Evolutionary conservation across 116 monocot genomes (phyloP).

Genomic region (Trichopus zeylanicus): DNA sequence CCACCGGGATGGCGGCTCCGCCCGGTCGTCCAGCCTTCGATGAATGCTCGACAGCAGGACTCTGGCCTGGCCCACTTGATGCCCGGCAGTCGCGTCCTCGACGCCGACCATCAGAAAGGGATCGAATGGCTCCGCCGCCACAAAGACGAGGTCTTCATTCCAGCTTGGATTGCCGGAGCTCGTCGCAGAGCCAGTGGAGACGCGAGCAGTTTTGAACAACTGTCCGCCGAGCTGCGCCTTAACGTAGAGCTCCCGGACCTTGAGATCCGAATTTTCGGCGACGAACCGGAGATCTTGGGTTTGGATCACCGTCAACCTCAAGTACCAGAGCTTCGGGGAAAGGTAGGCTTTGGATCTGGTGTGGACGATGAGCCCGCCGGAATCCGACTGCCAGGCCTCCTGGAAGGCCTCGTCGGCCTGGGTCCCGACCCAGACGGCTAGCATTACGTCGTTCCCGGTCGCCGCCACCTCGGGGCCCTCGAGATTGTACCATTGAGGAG

Average conservation of each 20-base stretch:
- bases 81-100: constrained; percentile 43
- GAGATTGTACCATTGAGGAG: constrained; percentile 95
- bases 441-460: constrained; percentile 56
- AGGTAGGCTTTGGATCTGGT: constrained; percentile 86
- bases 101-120: constrained; percentile 55
- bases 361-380: constrained; percentile 60
- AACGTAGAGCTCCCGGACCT: constrained; percentile 52
- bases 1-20: constrained; percentile 78
- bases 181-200: constrained; percentile 22
- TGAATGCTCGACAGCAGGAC: constrained; percentile 58
- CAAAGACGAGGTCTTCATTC: constrained; percentile 84
- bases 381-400: constrained; percentile 96
- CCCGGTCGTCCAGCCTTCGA: constrained; percentile 58
- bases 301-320: constrained; percentile 74
- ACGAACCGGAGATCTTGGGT: constrained; percentile 76
- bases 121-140: constrained; percentile 90
- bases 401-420: constrained; percentile 85
- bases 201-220: constrained; percentile 59
- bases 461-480: constrained; percentile 31
- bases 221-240: constrained; percentile 78
- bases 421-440: constrained; percentile 79
- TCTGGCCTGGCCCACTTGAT: constrained; percentile 48
- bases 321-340: constrained; percentile 85
- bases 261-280: background rate
- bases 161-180: constrained; percentile 51